A percentile compares a stretch with the other conserved stretches of the same genome.
These are phyloP conservation scores for Triglochin maritima DNA, from an alignment of 106 monocot genomes.

Conservation along the genomic window DNA sequence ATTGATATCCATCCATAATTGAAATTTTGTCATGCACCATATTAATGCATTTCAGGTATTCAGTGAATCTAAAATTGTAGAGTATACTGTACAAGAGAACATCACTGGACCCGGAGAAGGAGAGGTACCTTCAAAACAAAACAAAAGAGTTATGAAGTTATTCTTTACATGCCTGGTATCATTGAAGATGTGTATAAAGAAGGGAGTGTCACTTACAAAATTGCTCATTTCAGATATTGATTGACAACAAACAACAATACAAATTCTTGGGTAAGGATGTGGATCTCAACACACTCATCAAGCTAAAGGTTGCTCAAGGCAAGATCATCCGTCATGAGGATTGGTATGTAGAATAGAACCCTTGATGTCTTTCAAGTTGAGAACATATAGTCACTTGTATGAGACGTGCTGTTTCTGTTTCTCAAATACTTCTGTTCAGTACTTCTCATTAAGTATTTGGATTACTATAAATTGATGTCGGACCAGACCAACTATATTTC, in stretches of 20 bases:
- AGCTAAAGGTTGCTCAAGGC: slow-evolving; percentile 35
- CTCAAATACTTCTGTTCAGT: too few species aligned
- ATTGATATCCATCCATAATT: too few species aligned
- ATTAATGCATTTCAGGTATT: slow-evolving; percentile 57
- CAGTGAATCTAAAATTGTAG: slow-evolving; percentile 59
- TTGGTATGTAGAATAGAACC: slow-evolving; percentile 22
- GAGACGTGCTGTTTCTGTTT: neutral
- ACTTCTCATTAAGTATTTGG: too few species aligned
- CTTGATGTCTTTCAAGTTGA: neutral
- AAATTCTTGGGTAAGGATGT: slow-evolving; percentile 44
- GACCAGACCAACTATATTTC: too few species aligned
- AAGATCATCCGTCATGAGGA: slow-evolving; percentile 54
- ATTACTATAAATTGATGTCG: too few species aligned
- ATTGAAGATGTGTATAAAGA: too few species aligned
- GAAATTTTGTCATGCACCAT: too few species aligned
- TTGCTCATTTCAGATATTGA: slow-evolving; percentile 54
- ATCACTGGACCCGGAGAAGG: slow-evolving; percentile 31
- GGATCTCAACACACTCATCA: slow-evolving; percentile 43
- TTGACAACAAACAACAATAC: slow-evolving; percentile 77
- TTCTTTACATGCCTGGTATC: too few species aligned
- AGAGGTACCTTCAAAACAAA: too few species aligned
- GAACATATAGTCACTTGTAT: too few species aligned
- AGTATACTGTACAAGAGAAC: slow-evolving; percentile 52
- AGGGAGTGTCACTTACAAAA: too few species aligned
- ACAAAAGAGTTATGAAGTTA: too few species aligned